A percentile compares a stretch with the other conserved stretches of the same genome.
Conservation (phyloP, 2,329 filamentous ascomycete species). For the Teratosphaeria pseudoeucalypti region DNA sequence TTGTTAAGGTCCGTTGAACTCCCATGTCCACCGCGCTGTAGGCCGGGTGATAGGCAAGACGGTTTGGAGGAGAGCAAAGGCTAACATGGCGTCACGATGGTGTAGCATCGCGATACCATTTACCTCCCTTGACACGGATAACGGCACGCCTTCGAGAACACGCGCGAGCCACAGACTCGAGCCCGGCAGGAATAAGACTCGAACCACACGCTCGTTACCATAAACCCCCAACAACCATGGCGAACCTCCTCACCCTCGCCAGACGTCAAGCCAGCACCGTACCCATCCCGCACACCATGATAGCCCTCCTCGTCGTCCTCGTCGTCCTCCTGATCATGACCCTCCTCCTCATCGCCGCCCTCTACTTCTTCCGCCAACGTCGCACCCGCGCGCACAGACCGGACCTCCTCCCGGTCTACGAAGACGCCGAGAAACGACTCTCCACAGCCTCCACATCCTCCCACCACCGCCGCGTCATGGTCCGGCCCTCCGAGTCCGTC, state of each 20-base stretch:
- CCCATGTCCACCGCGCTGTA: not conserved
- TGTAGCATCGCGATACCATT: not conserved
- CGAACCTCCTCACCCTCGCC: conserved; percentile 36
- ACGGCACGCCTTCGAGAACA: not conserved
- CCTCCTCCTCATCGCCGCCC: conserved; percentile 54
- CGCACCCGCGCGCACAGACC: conserved; percentile 37
- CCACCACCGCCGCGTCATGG: conserved; percentile 49
- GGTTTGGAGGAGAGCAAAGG: not conserved
- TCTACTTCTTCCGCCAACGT: conserved; percentile 64
- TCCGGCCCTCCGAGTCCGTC: conserved; percentile 50
- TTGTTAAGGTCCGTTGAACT: not conserved
- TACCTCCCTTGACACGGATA: not conserved
- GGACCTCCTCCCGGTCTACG: conserved; percentile 49
- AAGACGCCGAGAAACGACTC: conserved; percentile 49
- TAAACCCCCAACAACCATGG: conserved; percentile 22
- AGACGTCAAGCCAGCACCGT: conserved; percentile 38
- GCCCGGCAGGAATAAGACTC: no score
- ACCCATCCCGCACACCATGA: conserved; percentile 49
- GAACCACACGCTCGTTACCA: not conserved
- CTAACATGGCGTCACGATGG: not conserved
- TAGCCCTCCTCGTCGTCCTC: conserved; percentile 70
- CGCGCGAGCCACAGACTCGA: not conserved
- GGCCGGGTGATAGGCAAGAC: not conserved
- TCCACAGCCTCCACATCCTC: conserved; percentile 32
- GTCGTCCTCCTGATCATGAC: conserved; percentile 67